Evolutionary conservation across 73 alveolate species (phyloP), one percentile per base, ranked within the genome.

Genomic region (Tetrahymena thermophila): DNA sequence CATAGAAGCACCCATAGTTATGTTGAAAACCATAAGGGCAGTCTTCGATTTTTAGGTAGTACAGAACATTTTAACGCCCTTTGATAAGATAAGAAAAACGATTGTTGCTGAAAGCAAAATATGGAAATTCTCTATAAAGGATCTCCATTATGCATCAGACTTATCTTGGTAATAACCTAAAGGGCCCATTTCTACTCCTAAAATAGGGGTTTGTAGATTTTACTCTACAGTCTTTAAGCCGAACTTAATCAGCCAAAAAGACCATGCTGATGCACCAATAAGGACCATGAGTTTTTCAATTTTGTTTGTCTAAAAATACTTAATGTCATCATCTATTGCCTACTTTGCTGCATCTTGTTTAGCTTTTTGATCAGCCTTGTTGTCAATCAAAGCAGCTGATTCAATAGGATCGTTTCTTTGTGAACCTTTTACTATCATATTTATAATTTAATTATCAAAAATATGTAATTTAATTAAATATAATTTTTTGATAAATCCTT

Each of bases 1-100:
- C 37, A 89, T 85, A 3, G 95, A 35, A 56, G 94, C 25, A 31
- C 97, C 97, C 43, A 95, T 56, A 16, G 34, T 56, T 38, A 95
- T 95, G 83, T 93, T 95, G 55, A 35, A 95, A 35, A 43, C n/a
- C 94, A 85, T 55, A n/a, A 95, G 56, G 55, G 37, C 37, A 31
- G 37, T 71, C 89, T 71, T 71, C 8, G 89, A 71, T 25, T 71
- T 71, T n/a, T 71, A 34, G 35, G 35, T 28, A 23, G 89, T 31
- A 71, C 40, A 28, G 37, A 10, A n/a, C 19, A 25, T 25, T 34
- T 71, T 71, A 31, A 71, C 37, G 31, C 35, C 3, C 89, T 71
- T 71, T 28, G 89, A 71, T 71, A 71, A 71, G 31, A 71, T 71
- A 31, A 71, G 89, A 13, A 71, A 71, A n/a, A 31, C 89, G 17